Conservation (phyloP, 2,329 filamentous ascomycete species). For the Hypoxylon sp. region DNA sequence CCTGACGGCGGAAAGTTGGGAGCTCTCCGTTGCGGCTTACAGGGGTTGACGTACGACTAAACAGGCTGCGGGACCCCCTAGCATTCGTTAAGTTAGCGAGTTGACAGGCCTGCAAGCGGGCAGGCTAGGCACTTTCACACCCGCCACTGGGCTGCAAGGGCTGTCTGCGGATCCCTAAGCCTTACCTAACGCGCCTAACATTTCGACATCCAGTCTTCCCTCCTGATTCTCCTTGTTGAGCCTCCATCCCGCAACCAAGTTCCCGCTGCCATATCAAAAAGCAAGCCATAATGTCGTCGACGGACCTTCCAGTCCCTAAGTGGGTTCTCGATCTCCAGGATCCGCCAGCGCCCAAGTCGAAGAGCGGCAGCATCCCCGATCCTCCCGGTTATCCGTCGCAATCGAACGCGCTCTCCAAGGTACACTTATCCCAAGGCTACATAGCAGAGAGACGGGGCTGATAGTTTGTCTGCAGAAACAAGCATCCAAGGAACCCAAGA, state of each 20-base stretch:
- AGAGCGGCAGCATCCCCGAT: conserved; percentile 75
- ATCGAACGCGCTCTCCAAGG: conserved; percentile 63
- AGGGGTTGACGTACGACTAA: conserved; percentile 16
- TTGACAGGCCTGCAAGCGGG: too few species aligned
- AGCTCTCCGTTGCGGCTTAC: conserved; percentile 19
- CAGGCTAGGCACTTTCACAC: too few species aligned
- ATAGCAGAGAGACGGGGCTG: conserved; percentile 1
- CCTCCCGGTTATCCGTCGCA: conserved; percentile 81
- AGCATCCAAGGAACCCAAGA: conserved; percentile 58
- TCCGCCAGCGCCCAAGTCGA: conserved; percentile 71
- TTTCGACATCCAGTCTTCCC: neutral
- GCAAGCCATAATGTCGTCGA: conserved; percentile 27
- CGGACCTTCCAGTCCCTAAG: conserved; percentile 63
- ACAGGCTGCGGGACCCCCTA: conserved; percentile 5
- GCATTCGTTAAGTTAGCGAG: neutral
- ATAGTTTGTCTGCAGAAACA: conserved; percentile 52
- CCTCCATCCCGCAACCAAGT: too few species aligned
- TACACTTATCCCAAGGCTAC: conserved; percentile 42
- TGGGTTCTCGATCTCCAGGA: conserved; percentile 86
- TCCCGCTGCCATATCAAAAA: neutral
- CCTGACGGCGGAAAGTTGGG: conserved; percentile 29
- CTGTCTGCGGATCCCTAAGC: neutral
- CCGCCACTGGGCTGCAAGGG: too few species aligned
- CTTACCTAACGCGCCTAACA: neutral
- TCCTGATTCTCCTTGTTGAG: too few species aligned